phyloP scores from a whole-genome alignment of 2,329 filamentous ascomycete genomes.

The Fusarium aywerte region DNA sequence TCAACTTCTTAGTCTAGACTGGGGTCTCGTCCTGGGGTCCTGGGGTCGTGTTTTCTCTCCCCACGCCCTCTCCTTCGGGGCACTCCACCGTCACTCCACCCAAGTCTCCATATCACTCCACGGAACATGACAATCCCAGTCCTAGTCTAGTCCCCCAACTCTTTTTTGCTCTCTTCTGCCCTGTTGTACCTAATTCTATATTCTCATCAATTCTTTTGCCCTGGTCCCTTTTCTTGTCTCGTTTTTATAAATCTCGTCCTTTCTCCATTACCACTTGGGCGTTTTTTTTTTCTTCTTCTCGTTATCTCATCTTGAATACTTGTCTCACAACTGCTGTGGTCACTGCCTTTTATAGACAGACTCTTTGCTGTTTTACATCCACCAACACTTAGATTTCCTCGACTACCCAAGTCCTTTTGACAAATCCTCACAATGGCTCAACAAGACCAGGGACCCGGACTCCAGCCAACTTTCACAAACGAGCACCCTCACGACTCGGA shows the following conservation, averaged over 20 bases:
- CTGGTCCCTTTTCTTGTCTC: slow-evolving; percentile 14
- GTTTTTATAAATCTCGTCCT: slow-evolving; percentile 42
- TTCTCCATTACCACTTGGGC: slow-evolving; percentile 22
- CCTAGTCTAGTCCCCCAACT: background rate
- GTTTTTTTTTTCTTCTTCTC: slow-evolving; percentile 3
- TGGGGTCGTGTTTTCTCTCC: slow-evolving; percentile 7
- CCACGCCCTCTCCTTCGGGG: slow-evolving; percentile 34
- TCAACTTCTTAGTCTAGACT: slow-evolving; percentile 27
- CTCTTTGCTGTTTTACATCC: background rate
- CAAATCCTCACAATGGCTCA: slow-evolving; percentile 36
- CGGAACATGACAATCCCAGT: slow-evolving; percentile 1
- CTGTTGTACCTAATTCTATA: slow-evolving; percentile 30
- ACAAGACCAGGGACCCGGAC: slow-evolving; percentile 9
- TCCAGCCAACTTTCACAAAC: slow-evolving; percentile 18
- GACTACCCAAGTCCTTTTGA: slow-evolving; percentile 3
- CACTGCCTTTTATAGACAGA: slow-evolving; percentile 1
- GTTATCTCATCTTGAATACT: background rate
- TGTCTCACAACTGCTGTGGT: background rate
- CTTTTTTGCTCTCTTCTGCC: slow-evolving; percentile 14
- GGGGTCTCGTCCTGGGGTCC: too few relatives aligned
- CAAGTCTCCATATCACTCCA: slow-evolving; percentile 33
- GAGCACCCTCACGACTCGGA: slow-evolving; percentile 42
- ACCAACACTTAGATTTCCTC: slow-evolving; percentile 4
- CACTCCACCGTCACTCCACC: slow-evolving; percentile 43
- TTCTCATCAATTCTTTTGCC: slow-evolving; percentile 26